phyloP scores from a whole-genome alignment of 352 stramenopile species.

The Phytophthora gonapodyides region DNA sequence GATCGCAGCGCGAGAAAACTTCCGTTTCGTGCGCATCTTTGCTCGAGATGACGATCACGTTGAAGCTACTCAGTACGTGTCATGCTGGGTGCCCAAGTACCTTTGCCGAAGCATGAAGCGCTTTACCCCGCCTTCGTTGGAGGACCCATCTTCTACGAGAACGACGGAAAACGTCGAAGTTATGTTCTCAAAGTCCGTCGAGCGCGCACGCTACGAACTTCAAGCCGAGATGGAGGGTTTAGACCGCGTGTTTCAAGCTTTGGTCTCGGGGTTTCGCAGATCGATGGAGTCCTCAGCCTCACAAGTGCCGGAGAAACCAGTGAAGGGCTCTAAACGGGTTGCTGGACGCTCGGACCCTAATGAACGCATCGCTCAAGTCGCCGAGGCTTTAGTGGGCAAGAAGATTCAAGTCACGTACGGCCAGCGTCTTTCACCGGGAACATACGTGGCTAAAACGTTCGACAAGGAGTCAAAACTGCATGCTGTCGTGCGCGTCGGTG shows the following conservation, averaged over 20 bases:
- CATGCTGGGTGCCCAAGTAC: slow-evolving; percentile 79
- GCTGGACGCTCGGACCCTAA: slow-evolving; percentile 14
- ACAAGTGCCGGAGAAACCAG: background rate
- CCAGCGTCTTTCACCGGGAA: slow-evolving; percentile 15
- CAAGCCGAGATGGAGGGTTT: slow-evolving; percentile 32
- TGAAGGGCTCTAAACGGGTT: slow-evolving; percentile 17
- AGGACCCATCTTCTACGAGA: slow-evolving; percentile 4
- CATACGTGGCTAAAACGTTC: slow-evolving; percentile 28
- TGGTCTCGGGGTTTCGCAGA: slow-evolving; percentile 33
- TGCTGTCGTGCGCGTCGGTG: slow-evolving; percentile 6
- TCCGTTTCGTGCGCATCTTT: slow-evolving; percentile 73
- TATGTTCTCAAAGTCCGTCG: slow-evolving; percentile 30
- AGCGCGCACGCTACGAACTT: slow-evolving; percentile 31
- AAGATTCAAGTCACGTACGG: slow-evolving; percentile 28
- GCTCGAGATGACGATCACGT: slow-evolving; percentile 21
- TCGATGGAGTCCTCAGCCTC: background rate
- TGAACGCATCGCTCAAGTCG: slow-evolving; percentile 29
- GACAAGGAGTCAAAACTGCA: slow-evolving; percentile 29
- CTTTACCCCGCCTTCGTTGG: slow-evolving; percentile 21
- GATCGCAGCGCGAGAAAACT: slow-evolving; percentile 36
- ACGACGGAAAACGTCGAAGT: slow-evolving; percentile 9
- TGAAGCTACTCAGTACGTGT: slow-evolving; percentile 53
- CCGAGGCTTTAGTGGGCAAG: slow-evolving; percentile 37
- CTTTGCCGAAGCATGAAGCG: slow-evolving; percentile 61
- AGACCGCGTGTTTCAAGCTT: slow-evolving; percentile 37